Conservation (phyloP, 2,329 filamentous ascomycete species). For the Exserohilum turcica region DNA sequence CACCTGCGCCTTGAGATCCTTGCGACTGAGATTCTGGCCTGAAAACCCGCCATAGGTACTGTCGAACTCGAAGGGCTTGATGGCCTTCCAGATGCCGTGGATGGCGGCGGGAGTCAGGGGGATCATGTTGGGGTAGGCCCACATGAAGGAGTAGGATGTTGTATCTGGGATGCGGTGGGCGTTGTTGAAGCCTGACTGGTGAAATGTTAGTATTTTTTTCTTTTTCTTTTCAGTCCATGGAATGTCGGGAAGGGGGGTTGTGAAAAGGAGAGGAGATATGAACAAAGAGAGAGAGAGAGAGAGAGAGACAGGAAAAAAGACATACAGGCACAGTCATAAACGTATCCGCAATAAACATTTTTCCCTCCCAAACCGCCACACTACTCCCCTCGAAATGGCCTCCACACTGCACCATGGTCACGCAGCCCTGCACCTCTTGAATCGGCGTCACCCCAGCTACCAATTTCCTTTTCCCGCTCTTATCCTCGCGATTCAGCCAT, state of each 20-base stretch:
- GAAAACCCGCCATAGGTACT: slow-evolving; percentile 71
- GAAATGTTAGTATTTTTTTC: not conserved
- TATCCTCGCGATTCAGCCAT: slow-evolving; percentile 64
- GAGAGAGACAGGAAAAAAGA: no score
- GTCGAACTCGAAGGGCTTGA: slow-evolving; percentile 66
- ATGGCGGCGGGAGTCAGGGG: slow-evolving; percentile 69
- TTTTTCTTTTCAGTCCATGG: no score
- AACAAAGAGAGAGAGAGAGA: no score
- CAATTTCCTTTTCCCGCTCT: slow-evolving; percentile 51
- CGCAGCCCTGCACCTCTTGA: slow-evolving; percentile 49
- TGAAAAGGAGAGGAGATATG: slow-evolving; percentile 1
- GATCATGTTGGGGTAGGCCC: slow-evolving; percentile 65
- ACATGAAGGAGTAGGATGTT: slow-evolving; percentile 71
- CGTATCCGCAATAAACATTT: slow-evolving; percentile 76
- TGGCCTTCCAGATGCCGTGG: slow-evolving; percentile 69
- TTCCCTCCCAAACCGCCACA: slow-evolving; percentile 63
- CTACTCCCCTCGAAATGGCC: slow-evolving; percentile 81
- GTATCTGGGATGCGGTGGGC: slow-evolving; percentile 52
- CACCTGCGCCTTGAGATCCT: slow-evolving; percentile 66
- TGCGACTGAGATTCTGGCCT: slow-evolving; percentile 64
- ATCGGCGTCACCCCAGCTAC: slow-evolving; percentile 51
- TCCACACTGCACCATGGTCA: slow-evolving; percentile 70
- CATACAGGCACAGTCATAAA: slow-evolving; percentile 69
- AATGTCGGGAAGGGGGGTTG: not conserved
- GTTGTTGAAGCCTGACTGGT: slow-evolving; percentile 43